phyloP scores from a whole-genome alignment of 2,329 filamentous ascomycete species.

The Xylariaceae sp. region DNA sequence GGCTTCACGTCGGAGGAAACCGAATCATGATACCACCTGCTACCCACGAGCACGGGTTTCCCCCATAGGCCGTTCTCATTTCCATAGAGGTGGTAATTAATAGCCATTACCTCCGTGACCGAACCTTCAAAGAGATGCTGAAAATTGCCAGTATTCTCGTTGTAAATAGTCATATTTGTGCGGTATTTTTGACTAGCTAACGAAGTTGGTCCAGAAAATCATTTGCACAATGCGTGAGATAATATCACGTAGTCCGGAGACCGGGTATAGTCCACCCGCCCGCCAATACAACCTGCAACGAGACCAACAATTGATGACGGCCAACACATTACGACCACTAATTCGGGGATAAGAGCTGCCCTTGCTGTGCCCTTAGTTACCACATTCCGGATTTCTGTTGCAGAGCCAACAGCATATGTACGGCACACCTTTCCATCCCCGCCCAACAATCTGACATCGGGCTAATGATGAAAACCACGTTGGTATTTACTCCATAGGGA shows the following conservation, averaged over 20 bases:
- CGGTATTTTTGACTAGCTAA: slow-evolving; percentile 16
- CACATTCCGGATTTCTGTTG: background rate
- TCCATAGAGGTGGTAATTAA: too few species aligned
- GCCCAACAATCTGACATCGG: background rate
- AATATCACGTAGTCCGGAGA: slow-evolving; percentile 4
- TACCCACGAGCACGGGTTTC: too few species aligned
- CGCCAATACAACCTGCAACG: slow-evolving; percentile 10
- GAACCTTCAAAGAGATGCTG: background rate
- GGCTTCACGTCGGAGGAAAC: background rate
- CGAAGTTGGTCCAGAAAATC: slow-evolving; percentile 21
- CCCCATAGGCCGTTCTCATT: too few species aligned
- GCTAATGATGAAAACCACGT: slow-evolving; percentile 1
- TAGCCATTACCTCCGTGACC: background rate
- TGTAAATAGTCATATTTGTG: slow-evolving; percentile 13
- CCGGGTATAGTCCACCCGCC: background rate
- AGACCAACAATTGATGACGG: slow-evolving; percentile 4
- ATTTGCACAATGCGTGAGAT: slow-evolving; percentile 19
- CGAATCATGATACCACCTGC: too few species aligned
- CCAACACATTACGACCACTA: slow-evolving; percentile 8
- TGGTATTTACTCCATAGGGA: background rate
- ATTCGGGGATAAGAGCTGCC: slow-evolving; percentile 2
- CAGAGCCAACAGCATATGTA: background rate
- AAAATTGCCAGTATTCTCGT: background rate
- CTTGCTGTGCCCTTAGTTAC: background rate
- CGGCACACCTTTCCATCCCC: background rate